phyloP scores from a whole-genome alignment of 768 basidiomycete genomes.

The Calocybe cyanea region DNA sequence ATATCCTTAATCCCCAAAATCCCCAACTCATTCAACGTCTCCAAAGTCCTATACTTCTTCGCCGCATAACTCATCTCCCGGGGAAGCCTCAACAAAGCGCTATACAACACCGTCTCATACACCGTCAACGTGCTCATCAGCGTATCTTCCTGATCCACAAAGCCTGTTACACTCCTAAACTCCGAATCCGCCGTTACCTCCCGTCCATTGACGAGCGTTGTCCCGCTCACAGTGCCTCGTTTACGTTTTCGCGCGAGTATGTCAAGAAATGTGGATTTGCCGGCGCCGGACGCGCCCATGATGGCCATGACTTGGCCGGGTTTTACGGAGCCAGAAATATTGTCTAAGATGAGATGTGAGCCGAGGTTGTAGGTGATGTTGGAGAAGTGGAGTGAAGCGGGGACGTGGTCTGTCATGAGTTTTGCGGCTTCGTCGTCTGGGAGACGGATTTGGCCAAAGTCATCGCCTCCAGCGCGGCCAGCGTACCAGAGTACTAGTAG shows the following conservation, averaged over 20 bases:
- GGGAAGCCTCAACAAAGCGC: constrained; percentile 84
- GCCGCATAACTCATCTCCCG: constrained; percentile 93
- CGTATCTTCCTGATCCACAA: constrained; percentile 98
- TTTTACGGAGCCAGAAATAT: constrained; percentile 77
- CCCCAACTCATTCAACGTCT: constrained; percentile 95
- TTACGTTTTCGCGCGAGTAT: constrained; percentile 91
- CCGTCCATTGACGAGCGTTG: constrained; percentile 82
- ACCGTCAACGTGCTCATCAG: constrained; percentile 96
- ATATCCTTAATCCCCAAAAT: constrained; percentile 88
- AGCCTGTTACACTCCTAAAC: constrained; percentile 87
- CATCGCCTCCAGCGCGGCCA: constrained; percentile 67
- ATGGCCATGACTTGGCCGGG: constrained; percentile 93
- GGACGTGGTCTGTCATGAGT: constrained; percentile 92
- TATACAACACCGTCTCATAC: constrained; percentile 95
- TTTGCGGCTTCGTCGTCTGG: constrained; percentile 79
- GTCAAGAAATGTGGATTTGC: constrained; percentile 95
- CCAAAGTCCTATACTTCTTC: constrained; percentile 91
- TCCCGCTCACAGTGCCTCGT: constrained; percentile 70
- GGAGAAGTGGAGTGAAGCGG: constrained; percentile 90
- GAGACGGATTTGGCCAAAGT: constrained; percentile 69
- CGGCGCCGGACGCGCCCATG: constrained; percentile 96
- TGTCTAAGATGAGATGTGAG: constrained; percentile 66
- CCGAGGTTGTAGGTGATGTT: constrained; percentile 76
- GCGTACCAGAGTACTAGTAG: constrained; percentile 80
- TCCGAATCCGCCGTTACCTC: constrained; percentile 65